These are phyloP conservation scores for Pelargonium nanum DNA, from an alignment of 345 rosid genomes.

Conservation along the genomic window DNA sequence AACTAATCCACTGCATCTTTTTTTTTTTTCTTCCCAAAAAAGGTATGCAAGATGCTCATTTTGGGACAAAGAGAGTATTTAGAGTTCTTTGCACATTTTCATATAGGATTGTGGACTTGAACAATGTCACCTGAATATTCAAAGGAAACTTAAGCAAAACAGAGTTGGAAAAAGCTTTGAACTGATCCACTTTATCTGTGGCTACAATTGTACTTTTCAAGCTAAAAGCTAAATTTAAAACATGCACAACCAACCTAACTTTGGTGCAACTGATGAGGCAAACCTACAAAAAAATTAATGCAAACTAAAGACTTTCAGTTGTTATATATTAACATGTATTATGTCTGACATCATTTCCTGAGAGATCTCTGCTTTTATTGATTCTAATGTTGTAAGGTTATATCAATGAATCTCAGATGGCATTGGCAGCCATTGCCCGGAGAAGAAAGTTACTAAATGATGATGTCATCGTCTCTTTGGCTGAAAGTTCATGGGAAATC, in stretches of 20 bases:
- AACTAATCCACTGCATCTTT: no score
- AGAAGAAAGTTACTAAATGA: conserved; percentile 64
- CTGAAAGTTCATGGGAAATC: conserved; percentile 75
- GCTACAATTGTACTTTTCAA: background rate
- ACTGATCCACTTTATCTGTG: background rate
- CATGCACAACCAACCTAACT: background rate
- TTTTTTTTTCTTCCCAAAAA: no score
- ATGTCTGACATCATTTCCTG: no score
- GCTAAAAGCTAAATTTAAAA: background rate
- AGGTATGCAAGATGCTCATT: no score
- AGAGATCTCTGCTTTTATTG: background rate
- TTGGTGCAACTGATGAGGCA: no score
- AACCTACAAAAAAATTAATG: no score
- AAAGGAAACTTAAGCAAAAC: background rate
- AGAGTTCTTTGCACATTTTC: no score
- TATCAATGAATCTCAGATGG: conserved; percentile 31
- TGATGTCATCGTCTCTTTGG: conserved; percentile 45
- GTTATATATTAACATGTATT: no score
- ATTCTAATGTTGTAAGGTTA: background rate
- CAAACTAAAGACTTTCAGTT: no score
- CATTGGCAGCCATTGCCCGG: conserved; percentile 67
- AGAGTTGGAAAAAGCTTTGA: background rate
- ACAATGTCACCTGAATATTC: no score
- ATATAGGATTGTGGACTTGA: background rate
- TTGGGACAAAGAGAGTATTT: background rate